Base-by-base conservation (phyloP, 2,329 filamentous ascomycete genomes). In the Fusarium pininemorale region DNA sequence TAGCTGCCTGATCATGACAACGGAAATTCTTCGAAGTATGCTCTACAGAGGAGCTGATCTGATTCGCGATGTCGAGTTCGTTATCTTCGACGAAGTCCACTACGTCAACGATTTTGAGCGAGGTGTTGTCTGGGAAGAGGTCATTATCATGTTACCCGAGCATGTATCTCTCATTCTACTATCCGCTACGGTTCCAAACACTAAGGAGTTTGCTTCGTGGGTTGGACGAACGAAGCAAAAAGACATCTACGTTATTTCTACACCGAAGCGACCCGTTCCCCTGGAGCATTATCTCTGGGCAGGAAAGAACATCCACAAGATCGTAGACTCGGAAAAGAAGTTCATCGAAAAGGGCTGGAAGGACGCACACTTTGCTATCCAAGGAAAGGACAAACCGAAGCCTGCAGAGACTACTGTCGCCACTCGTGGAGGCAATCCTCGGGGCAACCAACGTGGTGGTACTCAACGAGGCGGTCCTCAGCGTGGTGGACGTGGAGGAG, bases 1-100 rank as follows among this genome's bases (percentile, higher is more conserved):
- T 35, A 98, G 96, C 83, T 99, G 96, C 84, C 87, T 99, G 47
- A 98, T 99, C 82, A 99, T 99, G 96, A 99, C 96, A 0, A 99
- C 96, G 0, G 96, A 99, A 81, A 99, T 99, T 84, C 84, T 99
- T 66, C 91, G 96, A 66, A 98, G 96, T 86, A 99, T 99, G 96
- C 90, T 99, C 53, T 99, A 99, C 80, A 90, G 96, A 68, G 96
- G 96, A 69, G 96, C 96, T 11, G 96, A 99, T 84, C 84, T 99
- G 22, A 98, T 99, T 75, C 90, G 96, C 76, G 96, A 99, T 80
- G 96, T 99, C 14, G 96, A 99, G 76, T 99, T 97, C 81, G 96
- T 99, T 76, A 98, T 99, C 55, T 99, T 99, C 72, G 96, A 99
- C 79, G 96, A 99, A 83, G 96, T 99, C 5, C 96, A 99, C 83